Evolutionary conservation across 768 basidiomycete genomes (phyloP), one percentile per base, ranked within the genome.

Genomic region (Paxillus rubicundulus): DNA sequence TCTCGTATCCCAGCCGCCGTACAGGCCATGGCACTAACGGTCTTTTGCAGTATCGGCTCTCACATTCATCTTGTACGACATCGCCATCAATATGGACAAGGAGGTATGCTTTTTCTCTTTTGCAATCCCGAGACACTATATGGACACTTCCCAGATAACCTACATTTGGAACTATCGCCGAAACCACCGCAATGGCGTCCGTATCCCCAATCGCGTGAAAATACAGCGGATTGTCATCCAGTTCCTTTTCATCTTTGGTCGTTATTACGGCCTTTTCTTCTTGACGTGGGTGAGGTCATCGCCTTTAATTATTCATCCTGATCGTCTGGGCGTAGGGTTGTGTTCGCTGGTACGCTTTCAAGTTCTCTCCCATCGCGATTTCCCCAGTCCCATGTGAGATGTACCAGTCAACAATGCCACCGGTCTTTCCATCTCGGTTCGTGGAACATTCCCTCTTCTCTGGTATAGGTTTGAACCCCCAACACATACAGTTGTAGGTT

Each of bases 211-310:
- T 14, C 2, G 6, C 7, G 12, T 18, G 13, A 53, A 33, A 32
- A 13, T 28, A n/a, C 57, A 49, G 18, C 55, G n/a, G 18, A 12
- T 49, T 14, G 13, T 66, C 28, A 10, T 65, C n/a, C 49, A 30
- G 30, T 14, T 49, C 2, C 49, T 64, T 24, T 64, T 63, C 43
- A 38, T 66, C 24, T 60, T 64, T 32, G 47, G 61, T 18, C 60
- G 64, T 18, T 64, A 66, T 43, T 64, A 64, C 17, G 63, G 64
- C 12, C 36, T 63, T 28, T n/a, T 66, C 24, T 64, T 51, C 47
- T 52, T 63, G 32, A 48, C 46, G 61, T 64, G 13, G 27, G 55
- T 52, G 40, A 9, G 24, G 8, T 17, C 6, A 7, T 9, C 18
- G 16, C n/a, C 28, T 6, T 12, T 12, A 14, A 20, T 4, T 8